A percentile compares a stretch with the other conserved stretches of the same genome.
phyloP scores from a whole-genome alignment of 2,329 filamentous ascomycete genomes.

The Trichoderma atrobrunneum region DNA sequence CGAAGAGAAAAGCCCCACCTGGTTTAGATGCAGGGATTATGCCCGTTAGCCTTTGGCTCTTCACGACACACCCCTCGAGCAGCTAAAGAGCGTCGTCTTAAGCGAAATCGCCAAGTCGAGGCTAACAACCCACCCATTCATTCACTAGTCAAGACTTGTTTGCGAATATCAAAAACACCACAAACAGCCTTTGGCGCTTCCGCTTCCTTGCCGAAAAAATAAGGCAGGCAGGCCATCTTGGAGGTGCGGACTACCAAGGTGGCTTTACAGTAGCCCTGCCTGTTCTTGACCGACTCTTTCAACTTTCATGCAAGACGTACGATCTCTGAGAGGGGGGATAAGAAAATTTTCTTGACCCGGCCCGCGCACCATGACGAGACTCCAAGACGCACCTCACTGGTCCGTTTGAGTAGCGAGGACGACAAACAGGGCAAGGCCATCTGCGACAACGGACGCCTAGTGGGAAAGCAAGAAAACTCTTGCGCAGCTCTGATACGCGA shows the following conservation, averaged over 20 bases:
- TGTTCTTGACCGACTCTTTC: constrained; percentile 20
- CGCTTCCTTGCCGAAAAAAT: constrained; percentile 9
- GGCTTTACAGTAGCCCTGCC: background rate
- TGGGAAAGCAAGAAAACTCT: background rate
- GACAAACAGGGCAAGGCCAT: constrained; percentile 1
- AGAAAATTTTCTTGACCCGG: constrained; percentile 10
- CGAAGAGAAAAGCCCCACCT: background rate
- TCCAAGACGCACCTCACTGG: constrained; percentile 11
- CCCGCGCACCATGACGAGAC: constrained; percentile 13
- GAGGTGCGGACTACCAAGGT: constrained; percentile 7
- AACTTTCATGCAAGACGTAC: constrained; percentile 14
- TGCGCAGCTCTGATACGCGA: constrained; percentile 5
- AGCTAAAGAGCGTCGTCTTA: constrained; percentile 8
- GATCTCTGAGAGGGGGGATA: background rate
- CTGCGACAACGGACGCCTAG: constrained; percentile 9
- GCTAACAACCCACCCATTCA: constrained; percentile 15
- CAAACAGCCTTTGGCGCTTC: background rate
- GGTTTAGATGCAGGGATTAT: background rate
- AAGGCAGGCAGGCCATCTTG: background rate
- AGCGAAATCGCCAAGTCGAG: constrained; percentile 10
- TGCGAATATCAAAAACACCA: constrained; percentile 16
- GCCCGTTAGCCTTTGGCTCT: background rate
- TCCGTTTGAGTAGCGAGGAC: constrained; percentile 10
- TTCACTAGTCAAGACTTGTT: constrained; percentile 1
- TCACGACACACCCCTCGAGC: constrained; percentile 9